These are phyloP conservation scores for Penicillium fimorum DNA, from an alignment of 495 filamentous ascomycete species.

Conservation along the genomic window DNA sequence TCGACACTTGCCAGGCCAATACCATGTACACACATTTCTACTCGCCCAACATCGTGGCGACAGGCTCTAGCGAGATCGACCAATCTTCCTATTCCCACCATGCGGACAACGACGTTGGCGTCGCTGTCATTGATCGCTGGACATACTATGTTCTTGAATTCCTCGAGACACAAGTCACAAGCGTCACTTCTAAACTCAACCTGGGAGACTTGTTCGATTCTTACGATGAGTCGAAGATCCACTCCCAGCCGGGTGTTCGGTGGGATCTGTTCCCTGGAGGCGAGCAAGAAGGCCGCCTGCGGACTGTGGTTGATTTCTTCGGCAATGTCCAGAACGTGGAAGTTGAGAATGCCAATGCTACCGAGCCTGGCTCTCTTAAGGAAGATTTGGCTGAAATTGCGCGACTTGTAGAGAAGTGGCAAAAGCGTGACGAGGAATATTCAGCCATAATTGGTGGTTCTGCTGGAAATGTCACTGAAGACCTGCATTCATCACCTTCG, in stretches of 20 bases:
- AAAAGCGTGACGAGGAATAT: constrained; percentile 37
- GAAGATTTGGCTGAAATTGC: constrained; percentile 74
- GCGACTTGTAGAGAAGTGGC: constrained; percentile 52
- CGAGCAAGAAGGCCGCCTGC: constrained; percentile 67
- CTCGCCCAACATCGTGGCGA: constrained; percentile 94
- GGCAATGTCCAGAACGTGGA: constrained; percentile 97
- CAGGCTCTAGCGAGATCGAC: constrained; percentile 88
- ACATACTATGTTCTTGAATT: constrained; percentile 99
- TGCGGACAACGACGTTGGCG: constrained; percentile 95
- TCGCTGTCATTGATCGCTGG: constrained; percentile 96
- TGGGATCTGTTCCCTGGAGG: constrained; percentile 90
- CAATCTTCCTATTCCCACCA: constrained; percentile 96
- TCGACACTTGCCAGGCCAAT: constrained; percentile 98
- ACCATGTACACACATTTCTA: constrained; percentile 99
- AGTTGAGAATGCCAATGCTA: constrained; percentile 61
- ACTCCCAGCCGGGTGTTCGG: constrained; percentile 84
- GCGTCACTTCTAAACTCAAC: constrained; percentile 77
- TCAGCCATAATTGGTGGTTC: constrained; percentile 36
- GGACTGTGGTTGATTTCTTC: constrained; percentile 92
- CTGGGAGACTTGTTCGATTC: constrained; percentile 93
- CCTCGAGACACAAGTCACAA: constrained; percentile 83
- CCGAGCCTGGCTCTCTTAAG: constrained; percentile 58
- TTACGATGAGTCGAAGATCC: constrained; percentile 92
- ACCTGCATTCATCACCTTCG: constrained; percentile 20
- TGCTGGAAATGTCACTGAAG: constrained; percentile 26